phyloP scores from a whole-genome alignment of 345 rosid species.

The Citrus australasica region DNA sequence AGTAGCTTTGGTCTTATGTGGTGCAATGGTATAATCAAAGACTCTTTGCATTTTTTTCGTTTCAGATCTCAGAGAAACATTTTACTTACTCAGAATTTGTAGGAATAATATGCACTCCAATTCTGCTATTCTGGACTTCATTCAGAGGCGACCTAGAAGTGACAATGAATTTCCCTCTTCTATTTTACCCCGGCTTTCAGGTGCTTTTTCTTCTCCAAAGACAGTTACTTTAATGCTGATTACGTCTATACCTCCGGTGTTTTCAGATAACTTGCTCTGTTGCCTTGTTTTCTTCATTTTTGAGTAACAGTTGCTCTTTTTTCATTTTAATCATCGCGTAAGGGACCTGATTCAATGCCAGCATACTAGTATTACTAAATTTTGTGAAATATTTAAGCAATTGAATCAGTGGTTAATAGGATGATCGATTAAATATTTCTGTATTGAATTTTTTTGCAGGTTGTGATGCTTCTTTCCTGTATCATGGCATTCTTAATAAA shows the following conservation, averaged over 20 bases:
- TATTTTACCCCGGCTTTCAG: conserved; percentile 56
- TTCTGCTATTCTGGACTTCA: conserved; percentile 55
- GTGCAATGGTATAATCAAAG: conserved; percentile 52
- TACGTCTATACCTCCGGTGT: not conserved
- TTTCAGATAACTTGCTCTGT: not conserved
- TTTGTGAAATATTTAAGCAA: not conserved
- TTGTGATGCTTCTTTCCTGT: conserved; percentile 60
- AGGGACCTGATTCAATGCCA: not conserved
- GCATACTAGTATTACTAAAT: not conserved
- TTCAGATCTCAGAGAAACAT: not conserved
- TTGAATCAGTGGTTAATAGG: not conserved
- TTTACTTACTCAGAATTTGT: conserved; percentile 7
- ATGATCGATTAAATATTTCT: not conserved
- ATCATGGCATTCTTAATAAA: conserved; percentile 65
- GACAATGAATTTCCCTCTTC: conserved; percentile 46
- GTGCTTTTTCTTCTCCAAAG: conserved; percentile 24
- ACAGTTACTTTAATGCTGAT: not conserved
- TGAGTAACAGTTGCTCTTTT: not conserved
- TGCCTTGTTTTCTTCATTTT: not conserved
- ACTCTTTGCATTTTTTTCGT: not conserved
- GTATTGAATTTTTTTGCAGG: conserved; percentile 34
- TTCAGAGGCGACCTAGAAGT: conserved; percentile 51
- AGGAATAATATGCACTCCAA: conserved; percentile 55
- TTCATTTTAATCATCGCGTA: not conserved
- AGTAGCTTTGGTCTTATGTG: conserved; percentile 70